Base-by-base conservation (phyloP, 768 basidiomycete genomes). In the Rhizopogon roseolus region DNA sequence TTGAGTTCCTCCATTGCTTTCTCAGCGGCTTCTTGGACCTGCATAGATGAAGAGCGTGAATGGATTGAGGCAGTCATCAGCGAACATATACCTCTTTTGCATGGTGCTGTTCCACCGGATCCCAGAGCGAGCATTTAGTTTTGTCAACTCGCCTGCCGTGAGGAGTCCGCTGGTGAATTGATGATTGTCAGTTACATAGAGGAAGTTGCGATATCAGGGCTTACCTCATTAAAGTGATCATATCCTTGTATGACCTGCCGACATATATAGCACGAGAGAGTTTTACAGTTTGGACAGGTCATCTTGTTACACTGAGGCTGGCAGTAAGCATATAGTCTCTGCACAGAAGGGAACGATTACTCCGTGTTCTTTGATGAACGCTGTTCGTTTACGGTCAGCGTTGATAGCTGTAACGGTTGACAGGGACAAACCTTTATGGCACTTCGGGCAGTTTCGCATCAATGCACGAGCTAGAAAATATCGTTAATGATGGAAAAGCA, bases 371-470 rank as follows among this genome's bases (percentile, higher is more conserved):
- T 93, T 93, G 63, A 93, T 78, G 62, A 92, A 92, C 0, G 82
- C 88, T 90, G 61, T n/a, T 41, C 25, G 57, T 44, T 57, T 50
- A 49, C 34, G 49, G 41, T 48, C 25, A 53, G 49, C 19, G 40
- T 44, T 17, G 4, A 41, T 7, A 34, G 53, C 44, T 38, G 42
- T 1, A 9, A 34, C 8, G 4, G 36, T n/a, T 34, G 27, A 27
- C 28, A 22, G 3, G 14, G 41, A 69, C 71, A 17, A 56, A 89
- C 91, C 78, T 77, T 93, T 90, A 50, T 81, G 66, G 69, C 90
- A 96, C 54, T 85, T 87, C 0, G 94, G 94, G 69, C 94, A 97
- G 57, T 84, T 87, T 37, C 93, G 80, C 83, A 93, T 88, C 11
- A 95, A 72, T 3, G 93, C 93, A 41, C 78, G 76, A 34, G 90